Evolutionary conservation across 2,329 filamentous ascomycete species (phyloP), one percentile per base, ranked within the genome.

Genomic region (Dryadomyces quercivorus): DNA sequence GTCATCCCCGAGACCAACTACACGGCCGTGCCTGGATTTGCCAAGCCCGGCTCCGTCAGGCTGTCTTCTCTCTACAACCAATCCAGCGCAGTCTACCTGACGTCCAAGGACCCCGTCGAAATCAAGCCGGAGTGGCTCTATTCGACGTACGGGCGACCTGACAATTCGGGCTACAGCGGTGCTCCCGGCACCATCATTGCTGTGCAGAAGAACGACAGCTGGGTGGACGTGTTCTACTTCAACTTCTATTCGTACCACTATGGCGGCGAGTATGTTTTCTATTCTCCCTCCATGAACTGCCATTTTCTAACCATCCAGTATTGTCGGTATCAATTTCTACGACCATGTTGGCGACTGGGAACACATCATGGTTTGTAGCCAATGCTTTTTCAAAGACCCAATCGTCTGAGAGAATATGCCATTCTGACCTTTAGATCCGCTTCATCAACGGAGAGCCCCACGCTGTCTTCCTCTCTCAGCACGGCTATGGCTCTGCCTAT

Each of bases 341-440:
- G 56, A 63, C 45, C 61, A 63, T 45, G 59, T 63, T 8, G 62
- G 62, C 13, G 62, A 63, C 52, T 63, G 61, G 62, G 62, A 63
- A 45, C 62, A 63, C 45, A 56, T 52, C 12, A 61, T 63, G 59
- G 61, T 62, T 26, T 2, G 52, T 54, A 8, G 9, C n/a, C 18
- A 16, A 16, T 38, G 45, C 21, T 52, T 40, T 21, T 8, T 51
- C 34, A n/a, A 10, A 12, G 7, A 21, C 50, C 6, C n/a, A n/a
- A n/a, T n/a, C n/a, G n/a, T n/a, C n/a, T n/a, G n/a, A n/a, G n/a
- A n/a, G n/a, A n/a, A n/a, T n/a, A n/a, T 43, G 38, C 12, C 10
- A 10, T 36, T 21, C 50, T 44, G n/a, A 38, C 44, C 20, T n/a
- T 44, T 43, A 61, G 59, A 59, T 62, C 55, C 61, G 62, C 55